phyloP scores from a whole-genome alignment of 257 asterid species.

The Primulina huaijiensis region DNA sequence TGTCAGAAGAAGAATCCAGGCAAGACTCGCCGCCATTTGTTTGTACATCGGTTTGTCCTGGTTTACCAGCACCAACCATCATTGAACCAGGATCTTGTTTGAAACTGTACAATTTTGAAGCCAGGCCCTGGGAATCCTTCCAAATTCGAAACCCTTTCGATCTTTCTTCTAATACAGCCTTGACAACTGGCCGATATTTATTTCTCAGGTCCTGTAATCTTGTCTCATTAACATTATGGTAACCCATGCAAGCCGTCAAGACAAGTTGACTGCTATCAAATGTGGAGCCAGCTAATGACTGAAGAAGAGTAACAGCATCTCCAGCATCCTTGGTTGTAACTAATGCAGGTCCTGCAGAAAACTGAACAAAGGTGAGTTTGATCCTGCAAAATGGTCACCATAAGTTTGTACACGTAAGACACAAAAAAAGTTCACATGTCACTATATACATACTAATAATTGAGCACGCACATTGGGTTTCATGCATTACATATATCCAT shows the following conservation, averaged over 20 bases:
- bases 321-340: constrained; percentile 95
- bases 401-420: not conserved
- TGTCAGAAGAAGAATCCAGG: constrained; percentile 37
- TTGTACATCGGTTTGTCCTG: constrained; percentile 36
- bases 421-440: not conserved
- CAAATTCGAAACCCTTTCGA: constrained; percentile 53
- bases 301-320: constrained; percentile 86
- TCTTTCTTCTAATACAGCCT: constrained; percentile 74
- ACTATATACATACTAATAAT: too few species aligned
- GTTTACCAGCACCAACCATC: constrained; percentile 33
- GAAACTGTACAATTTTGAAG: constrained; percentile 69
- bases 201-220: constrained; percentile 64
- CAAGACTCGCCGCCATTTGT: constrained; percentile 46
- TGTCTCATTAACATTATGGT: constrained; percentile 67
- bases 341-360: constrained; percentile 84
- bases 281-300: constrained; percentile 88
- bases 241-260: constrained; percentile 93
- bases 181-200: constrained; percentile 81
- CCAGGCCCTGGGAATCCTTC: constrained; percentile 68
- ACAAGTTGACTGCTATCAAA: constrained; percentile 96
- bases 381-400: not conserved
- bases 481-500: too few species aligned
- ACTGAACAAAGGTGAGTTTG: constrained; percentile 40
- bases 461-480: not conserved
- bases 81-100: constrained; percentile 56